phyloP scores from a whole-genome alignment of 257 asterid species.

The Primulina huaijiensis region DNA sequence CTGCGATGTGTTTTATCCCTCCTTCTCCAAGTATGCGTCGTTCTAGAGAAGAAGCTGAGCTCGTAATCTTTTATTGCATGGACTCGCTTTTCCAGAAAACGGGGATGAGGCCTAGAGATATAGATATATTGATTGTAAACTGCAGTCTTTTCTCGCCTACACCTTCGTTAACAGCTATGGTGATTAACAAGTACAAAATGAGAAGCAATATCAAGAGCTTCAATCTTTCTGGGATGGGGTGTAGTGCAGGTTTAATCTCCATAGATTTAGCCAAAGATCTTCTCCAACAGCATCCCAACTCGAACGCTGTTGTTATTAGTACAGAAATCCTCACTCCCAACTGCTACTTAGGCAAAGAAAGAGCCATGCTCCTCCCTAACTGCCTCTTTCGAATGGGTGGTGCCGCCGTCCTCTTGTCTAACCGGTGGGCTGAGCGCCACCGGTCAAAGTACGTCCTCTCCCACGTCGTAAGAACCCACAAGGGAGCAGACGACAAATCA shows the following conservation, averaged over 20 bases:
- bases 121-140: conserved; percentile 30
- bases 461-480: conserved; percentile 22
- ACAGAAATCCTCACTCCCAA: conserved; percentile 42
- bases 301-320: conserved; percentile 53
- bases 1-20: conserved; percentile 24
- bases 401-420: conserved; percentile 43
- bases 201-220: conserved; percentile 29
- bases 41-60: conserved; percentile 27
- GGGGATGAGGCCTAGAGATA: conserved; percentile 17
- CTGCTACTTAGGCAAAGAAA: conserved; percentile 38
- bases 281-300: conserved; percentile 45
- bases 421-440: conserved; percentile 39
- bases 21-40: conserved; percentile 9
- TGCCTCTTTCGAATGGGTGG: conserved; percentile 49
- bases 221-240: conserved; percentile 38
- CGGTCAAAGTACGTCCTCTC: conserved; percentile 8
- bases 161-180: conserved; percentile 33
- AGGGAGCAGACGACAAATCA: conserved; percentile 25
- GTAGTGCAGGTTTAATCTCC: conserved; percentile 57
- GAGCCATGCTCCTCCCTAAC: conserved; percentile 52
- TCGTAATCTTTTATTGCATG: conserved; percentile 30
- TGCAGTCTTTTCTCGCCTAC: conserved; percentile 35
- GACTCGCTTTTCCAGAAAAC: conserved; percentile 29
- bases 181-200: conserved; percentile 29
- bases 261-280: conserved; percentile 55